A percentile compares a stretch with the other conserved stretches of the same genome.
Conservation (phyloP, 1,284 basidiomycete species). For the Apiotrichum gracile region DNA sequence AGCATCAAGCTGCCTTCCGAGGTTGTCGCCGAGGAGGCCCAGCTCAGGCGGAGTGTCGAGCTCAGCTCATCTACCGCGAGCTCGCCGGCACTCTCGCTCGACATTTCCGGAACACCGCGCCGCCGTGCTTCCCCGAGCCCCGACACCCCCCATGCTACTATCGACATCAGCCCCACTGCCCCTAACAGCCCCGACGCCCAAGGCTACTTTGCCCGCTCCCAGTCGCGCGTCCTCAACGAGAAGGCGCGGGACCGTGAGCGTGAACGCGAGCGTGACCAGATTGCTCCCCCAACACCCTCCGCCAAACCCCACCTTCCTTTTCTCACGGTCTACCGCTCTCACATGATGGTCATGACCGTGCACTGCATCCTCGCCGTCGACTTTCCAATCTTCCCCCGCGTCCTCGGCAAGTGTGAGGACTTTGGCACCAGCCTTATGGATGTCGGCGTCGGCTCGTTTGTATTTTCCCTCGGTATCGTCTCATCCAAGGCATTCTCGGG, state of each 20-base stretch:
- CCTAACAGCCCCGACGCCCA: not conserved
- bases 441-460: slow-evolving; percentile 79
- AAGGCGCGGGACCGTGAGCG: slow-evolving; percentile 1
- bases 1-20: slow-evolving; percentile 11
- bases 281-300: not conserved
- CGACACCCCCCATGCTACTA: not conserved
- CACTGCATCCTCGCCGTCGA: slow-evolving; percentile 93
- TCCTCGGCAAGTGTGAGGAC: slow-evolving; percentile 86
- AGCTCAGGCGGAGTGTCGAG: not conserved
- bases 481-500: slow-evolving; percentile 54
- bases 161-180: not conserved
- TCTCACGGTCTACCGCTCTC: slow-evolving; percentile 81
- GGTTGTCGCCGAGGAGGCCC: slow-evolving; percentile 8
- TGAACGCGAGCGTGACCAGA: not conserved
- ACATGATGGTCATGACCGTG: slow-evolving; percentile 92
- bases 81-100: not conserved
- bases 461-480: slow-evolving; percentile 83
- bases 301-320: slow-evolving; percentile 48
- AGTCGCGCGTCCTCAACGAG: not conserved
- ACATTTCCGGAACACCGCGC: not conserved
- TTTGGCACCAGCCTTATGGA: slow-evolving; percentile 98
- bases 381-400: slow-evolving; percentile 83
- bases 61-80: not conserved
- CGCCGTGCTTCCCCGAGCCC: slow-evolving; percentile 1
- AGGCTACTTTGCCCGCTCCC: not conserved